phyloP scores from a whole-genome alignment of 768 basidiomycete genomes.

The Gloeostereum incarnatum region DNA sequence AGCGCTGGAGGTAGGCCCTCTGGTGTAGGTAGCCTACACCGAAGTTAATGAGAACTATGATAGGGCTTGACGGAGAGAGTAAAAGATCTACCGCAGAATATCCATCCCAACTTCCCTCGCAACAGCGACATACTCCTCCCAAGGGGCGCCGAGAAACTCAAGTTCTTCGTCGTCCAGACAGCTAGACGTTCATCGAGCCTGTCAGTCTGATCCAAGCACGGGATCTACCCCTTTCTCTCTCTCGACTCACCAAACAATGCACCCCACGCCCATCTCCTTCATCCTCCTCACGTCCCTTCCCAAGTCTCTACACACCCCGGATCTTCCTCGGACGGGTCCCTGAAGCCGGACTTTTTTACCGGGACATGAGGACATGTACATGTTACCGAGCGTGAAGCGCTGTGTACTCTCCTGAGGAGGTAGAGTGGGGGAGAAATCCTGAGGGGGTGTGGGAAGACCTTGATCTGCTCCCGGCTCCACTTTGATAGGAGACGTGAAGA shows the following conservation, averaged over 20 bases:
- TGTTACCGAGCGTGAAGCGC: slow-evolving; percentile 61
- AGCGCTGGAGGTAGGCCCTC: slow-evolving; percentile 80
- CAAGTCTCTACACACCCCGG: slow-evolving; percentile 77
- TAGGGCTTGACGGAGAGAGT: neutral
- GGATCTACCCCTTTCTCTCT: no score
- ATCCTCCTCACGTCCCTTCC: slow-evolving; percentile 70
- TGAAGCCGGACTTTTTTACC: slow-evolving; percentile 87
- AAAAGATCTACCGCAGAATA: slow-evolving; percentile 53
- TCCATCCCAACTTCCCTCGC: slow-evolving; percentile 65
- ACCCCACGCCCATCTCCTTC: slow-evolving; percentile 62
- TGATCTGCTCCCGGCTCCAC: slow-evolving; percentile 6
- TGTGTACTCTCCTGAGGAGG: no score
- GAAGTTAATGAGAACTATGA: slow-evolving; percentile 4
- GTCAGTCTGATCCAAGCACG: slow-evolving; percentile 1
- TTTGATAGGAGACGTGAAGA: slow-evolving; percentile 7
- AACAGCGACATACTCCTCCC: slow-evolving; percentile 61
- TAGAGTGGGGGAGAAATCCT: slow-evolving; percentile 6
- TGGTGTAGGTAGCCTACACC: slow-evolving; percentile 70
- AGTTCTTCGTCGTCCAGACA: slow-evolving; percentile 85
- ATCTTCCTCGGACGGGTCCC: slow-evolving; percentile 72
- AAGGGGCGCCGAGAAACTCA: slow-evolving; percentile 77
- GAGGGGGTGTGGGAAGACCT: slow-evolving; percentile 3
- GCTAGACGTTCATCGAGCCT: slow-evolving; percentile 24
- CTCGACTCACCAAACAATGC: slow-evolving; percentile 66
- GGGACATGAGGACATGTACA: slow-evolving; percentile 85